phyloP scores from a whole-genome alignment of 1,284 basidiomycete genomes.

The Rhodotorula sp. region DNA sequence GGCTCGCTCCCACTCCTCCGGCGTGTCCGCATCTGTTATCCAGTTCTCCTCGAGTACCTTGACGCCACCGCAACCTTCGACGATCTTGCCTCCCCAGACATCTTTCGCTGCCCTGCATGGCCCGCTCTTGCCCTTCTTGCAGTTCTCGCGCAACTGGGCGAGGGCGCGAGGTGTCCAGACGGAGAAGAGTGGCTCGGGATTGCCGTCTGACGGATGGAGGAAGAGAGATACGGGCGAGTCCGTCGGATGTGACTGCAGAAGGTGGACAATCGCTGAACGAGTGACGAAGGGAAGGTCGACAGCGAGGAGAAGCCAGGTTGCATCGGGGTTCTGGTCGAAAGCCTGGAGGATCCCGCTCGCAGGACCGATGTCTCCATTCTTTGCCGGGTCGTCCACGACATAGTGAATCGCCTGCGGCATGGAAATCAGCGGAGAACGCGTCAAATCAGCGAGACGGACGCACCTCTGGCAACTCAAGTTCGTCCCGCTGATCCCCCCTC shows the following conservation, averaged over 20 bases:
- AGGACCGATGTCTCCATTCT: constrained; percentile 15
- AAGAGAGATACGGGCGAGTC: constrained; percentile 11
- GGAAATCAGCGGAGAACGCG: background rate
- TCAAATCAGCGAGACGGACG: background rate
- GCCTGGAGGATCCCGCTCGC: constrained; percentile 13
- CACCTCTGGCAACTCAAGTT: constrained; percentile 4
- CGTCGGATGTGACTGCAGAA: background rate
- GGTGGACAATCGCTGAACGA: constrained; percentile 2
- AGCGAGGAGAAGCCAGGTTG: constrained; percentile 20
- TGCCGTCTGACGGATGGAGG: constrained; percentile 8
- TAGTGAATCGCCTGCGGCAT: background rate
- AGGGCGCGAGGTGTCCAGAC: constrained; percentile 10
- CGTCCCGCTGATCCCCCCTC: background rate
- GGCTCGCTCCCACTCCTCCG: constrained; percentile 9
- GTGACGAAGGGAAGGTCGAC: constrained; percentile 19
- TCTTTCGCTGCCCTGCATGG: constrained; percentile 14
- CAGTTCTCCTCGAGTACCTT: constrained; percentile 10
- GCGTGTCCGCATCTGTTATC: constrained; percentile 18
- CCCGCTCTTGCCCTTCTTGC: constrained; percentile 12
- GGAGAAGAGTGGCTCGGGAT: constrained; percentile 20
- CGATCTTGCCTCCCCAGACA: constrained; percentile 13
- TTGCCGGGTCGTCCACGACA: background rate
- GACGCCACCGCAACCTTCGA: constrained; percentile 6
- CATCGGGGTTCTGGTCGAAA: background rate
- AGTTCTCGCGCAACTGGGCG: constrained; percentile 8